Evolutionary conservation across 192 early-diverging fungal species (phyloP).

Genomic region (Podila epicladia): DNA sequence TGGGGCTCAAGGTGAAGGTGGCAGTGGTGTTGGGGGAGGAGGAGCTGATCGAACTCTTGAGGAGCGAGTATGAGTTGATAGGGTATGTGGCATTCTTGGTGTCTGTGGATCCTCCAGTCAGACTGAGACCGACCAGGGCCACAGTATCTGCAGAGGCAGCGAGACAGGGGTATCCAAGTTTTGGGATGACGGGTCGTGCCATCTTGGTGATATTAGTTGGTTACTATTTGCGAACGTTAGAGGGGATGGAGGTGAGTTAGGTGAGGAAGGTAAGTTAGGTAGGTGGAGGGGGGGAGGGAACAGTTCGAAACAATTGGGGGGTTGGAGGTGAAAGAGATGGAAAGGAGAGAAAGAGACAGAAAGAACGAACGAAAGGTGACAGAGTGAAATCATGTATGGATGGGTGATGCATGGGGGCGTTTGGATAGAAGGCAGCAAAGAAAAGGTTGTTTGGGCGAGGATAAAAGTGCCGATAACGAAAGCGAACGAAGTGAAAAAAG

Average conservation of each 20-base stretch:
- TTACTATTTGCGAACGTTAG: neutral
- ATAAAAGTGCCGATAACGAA: neutral
- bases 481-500: neutral
- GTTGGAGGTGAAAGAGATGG: neutral
- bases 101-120: neutral
- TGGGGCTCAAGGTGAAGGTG: neutral
- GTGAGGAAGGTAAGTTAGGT: neutral
- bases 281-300: neutral
- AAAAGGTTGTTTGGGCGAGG: too few species aligned
- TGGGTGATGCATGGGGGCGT: neutral
- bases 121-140: conserved; percentile 30
- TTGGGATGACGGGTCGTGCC: neutral
- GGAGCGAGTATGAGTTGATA: conserved; percentile 31
- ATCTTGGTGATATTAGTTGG: conserved; percentile 7
- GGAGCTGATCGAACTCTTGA: conserved; percentile 1
- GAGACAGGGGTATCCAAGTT: conserved; percentile 45
- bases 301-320: neutral
- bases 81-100: conserved; percentile 11
- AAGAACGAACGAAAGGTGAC: neutral
- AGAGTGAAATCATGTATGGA: neutral
- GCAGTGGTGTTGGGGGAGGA: neutral
- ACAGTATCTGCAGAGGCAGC: conserved; percentile 8
- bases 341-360: neutral
- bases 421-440: too few species aligned
- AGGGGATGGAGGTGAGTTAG: neutral